Percentiles rank a stretch among this genome's conserved stretches.
Conservation (phyloP, 805 yeast genomes). For the Torulaspora microellipsoides region DNA sequence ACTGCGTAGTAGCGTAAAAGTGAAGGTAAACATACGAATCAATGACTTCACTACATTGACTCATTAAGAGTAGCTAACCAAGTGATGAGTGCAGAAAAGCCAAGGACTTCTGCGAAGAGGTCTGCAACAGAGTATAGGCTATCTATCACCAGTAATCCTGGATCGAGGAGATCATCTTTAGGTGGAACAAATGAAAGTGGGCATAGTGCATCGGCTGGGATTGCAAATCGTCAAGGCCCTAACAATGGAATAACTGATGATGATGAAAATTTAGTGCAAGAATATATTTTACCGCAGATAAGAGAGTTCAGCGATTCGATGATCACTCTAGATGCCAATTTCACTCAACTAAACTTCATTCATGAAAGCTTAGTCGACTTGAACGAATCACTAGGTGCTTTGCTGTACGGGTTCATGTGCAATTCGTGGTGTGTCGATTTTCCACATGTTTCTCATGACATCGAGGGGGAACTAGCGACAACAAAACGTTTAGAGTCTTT, state of each 20-base stretch:
- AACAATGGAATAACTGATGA: constrained; percentile 9
- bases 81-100: constrained; percentile 17
- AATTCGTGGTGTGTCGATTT: constrained; percentile 89
- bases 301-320: constrained; percentile 46
- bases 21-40: no score
- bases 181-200: constrained; percentile 15
- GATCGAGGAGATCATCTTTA: constrained; percentile 33
- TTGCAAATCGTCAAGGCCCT: constrained; percentile 7
- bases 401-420: constrained; percentile 73
- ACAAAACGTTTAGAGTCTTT: constrained; percentile 19
- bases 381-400: constrained; percentile 74
- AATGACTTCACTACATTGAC: no score
- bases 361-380: constrained; percentile 61
- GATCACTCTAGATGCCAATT: constrained; percentile 53
- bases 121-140: constrained; percentile 37
- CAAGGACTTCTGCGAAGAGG: constrained; percentile 11
- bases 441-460: constrained; percentile 30
- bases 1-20: no score
- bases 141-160: constrained; percentile 38
- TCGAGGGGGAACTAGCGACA: constrained; percentile 23
- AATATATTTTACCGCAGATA: constrained; percentile 40
- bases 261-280: constrained; percentile 27
- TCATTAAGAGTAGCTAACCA: neutral
- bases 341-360: constrained; percentile 51
- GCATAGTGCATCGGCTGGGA: constrained; percentile 4